phyloP scores from a whole-genome alignment of 2,329 filamentous ascomycete species.

The Emydomyces testavorans region DNA sequence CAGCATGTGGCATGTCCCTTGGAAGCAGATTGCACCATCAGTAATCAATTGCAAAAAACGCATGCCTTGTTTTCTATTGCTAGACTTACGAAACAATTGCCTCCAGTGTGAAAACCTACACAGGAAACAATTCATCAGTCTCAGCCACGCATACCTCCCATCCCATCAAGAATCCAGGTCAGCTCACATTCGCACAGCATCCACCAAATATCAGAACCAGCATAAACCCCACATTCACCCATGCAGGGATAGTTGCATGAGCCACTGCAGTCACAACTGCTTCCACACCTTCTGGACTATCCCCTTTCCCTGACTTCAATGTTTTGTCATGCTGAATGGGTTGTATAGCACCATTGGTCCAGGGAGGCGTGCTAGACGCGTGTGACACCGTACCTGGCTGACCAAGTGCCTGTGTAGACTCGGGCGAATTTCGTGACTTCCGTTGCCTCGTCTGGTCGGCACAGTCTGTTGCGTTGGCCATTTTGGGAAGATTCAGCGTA shows the following conservation, averaged over 20 bases:
- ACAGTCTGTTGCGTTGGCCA: slow-evolving; percentile 16
- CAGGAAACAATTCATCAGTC: slow-evolving; percentile 15
- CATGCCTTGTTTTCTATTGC: not conserved
- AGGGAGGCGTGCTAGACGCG: not conserved
- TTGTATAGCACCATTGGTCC: not conserved
- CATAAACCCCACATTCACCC: slow-evolving; percentile 56
- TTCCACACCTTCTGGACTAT: not conserved
- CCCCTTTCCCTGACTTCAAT: not conserved
- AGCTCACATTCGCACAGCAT: slow-evolving; percentile 76
- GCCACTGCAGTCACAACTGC: slow-evolving; percentile 23
- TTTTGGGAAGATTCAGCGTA: slow-evolving; percentile 2
- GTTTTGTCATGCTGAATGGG: not conserved
- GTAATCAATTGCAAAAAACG: slow-evolving; percentile 10
- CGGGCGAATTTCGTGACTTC: not conserved
- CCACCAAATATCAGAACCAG: slow-evolving; percentile 85
- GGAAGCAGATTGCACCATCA: not conserved
- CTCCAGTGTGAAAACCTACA: slow-evolving; percentile 85
- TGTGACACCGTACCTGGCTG: too few species aligned
- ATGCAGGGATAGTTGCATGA: slow-evolving; percentile 42
- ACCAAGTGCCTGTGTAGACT: not conserved
- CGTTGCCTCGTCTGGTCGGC: slow-evolving; percentile 10
- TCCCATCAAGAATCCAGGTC: not conserved
- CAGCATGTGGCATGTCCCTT: slow-evolving; percentile 10
- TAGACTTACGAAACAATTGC: slow-evolving; percentile 75
- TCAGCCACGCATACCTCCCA: not conserved